These are phyloP conservation scores for Akanthomyces lecanii DNA, from an alignment of 2,329 filamentous ascomycete species.

Conservation along the genomic window DNA sequence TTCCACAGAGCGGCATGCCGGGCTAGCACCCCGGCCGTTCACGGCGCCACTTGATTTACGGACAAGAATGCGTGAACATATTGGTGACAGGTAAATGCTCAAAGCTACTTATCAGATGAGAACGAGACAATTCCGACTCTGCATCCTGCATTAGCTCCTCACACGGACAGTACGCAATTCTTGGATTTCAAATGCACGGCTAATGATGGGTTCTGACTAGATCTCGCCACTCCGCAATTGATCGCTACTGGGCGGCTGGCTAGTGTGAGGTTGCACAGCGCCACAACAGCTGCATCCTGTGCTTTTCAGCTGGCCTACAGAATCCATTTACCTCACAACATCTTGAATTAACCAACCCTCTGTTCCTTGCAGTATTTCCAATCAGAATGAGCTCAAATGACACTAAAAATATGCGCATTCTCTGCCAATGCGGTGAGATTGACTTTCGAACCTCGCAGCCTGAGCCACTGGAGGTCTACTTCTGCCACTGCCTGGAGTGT, in stretches of 20 bases:
- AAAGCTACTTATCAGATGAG: not conserved
- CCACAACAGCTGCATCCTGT: not conserved
- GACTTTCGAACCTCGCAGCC: constrained; percentile 33
- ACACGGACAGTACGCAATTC: not conserved
- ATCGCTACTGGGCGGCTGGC: not conserved
- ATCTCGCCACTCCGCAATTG: not conserved
- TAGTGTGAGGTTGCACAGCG: not conserved
- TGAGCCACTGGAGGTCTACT: constrained; percentile 34
- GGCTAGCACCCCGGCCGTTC: not conserved
- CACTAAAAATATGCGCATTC: constrained; percentile 18
- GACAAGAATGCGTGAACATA: not conserved
- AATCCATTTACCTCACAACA: not conserved
- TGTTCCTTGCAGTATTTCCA: not conserved
- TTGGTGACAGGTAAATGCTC: not conserved
- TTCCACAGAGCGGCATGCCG: constrained; percentile 9
- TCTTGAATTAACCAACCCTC: not conserved
- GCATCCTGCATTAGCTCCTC: too few relatives aligned
- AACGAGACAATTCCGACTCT: too few relatives aligned
- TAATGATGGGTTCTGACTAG: not conserved
- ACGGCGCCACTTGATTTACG: not conserved
- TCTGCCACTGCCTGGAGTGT: constrained; percentile 46
- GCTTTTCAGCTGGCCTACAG: not conserved
- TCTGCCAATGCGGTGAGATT: constrained; percentile 40
- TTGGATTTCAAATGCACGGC: not conserved
- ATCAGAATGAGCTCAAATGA: not conserved